Conservation (phyloP, 106 monocot species). For the Triglochin maritima region DNA sequence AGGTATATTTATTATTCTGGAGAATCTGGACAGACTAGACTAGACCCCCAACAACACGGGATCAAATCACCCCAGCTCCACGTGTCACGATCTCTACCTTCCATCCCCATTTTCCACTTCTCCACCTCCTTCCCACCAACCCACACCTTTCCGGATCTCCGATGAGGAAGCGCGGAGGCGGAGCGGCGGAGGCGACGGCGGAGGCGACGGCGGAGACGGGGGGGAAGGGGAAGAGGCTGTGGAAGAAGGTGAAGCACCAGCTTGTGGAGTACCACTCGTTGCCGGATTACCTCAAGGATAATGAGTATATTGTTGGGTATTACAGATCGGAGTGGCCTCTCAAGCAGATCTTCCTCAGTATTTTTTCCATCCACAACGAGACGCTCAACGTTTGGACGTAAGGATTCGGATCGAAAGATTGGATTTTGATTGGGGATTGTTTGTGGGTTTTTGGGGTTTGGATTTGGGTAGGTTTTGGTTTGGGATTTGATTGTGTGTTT, state of each 20-base stretch:
- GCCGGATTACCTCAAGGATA: constrained; percentile 20
- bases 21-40: too few species aligned
- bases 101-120: too few species aligned
- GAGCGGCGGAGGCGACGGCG: background rate
- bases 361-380: constrained; percentile 27
- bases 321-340: constrained; percentile 26
- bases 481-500: too few species aligned
- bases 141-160: too few species aligned
- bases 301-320: constrained; percentile 21
- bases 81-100: too few species aligned
- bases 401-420: background rate
- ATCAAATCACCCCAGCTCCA: too few species aligned
- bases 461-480: background rate
- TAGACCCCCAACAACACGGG: too few species aligned
- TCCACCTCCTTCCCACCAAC: too few species aligned
- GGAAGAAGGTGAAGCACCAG: constrained; percentile 23
- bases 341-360: constrained; percentile 24
- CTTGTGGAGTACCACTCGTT: constrained; percentile 26
- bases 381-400: constrained; percentile 32
- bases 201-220: constrained; percentile 1
- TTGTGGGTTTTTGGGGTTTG: background rate
- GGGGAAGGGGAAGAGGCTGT: constrained; percentile 4
- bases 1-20: too few species aligned
- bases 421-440: background rate
- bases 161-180: background rate